Percentiles rank a stretch among this genome's conserved stretches.
phyloP scores from a whole-genome alignment of 805 yeast species.

The Ogataea parapolymorpha region DNA sequence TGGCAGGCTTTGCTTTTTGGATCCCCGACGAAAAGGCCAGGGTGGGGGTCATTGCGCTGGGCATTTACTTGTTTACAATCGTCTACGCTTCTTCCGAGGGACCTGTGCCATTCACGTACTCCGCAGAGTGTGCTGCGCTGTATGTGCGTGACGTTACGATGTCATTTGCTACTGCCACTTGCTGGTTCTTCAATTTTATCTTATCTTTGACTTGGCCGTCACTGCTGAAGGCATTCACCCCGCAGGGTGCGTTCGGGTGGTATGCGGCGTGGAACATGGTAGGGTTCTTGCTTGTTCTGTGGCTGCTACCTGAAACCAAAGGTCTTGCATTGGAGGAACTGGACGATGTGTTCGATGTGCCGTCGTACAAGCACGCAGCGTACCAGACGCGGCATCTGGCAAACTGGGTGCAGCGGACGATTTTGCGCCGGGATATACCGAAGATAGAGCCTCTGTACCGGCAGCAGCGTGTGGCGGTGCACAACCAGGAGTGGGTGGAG shows the following conservation, averaged over 20 bases:
- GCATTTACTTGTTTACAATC: constrained; percentile 68
- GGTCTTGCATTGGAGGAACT: constrained; percentile 72
- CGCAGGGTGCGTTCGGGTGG: constrained; percentile 86
- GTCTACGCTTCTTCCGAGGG: constrained; percentile 86
- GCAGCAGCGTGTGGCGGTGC: constrained; percentile 57
- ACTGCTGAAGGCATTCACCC: constrained; percentile 57
- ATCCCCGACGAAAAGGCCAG: constrained; percentile 53
- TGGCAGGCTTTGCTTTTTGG: constrained; percentile 72
- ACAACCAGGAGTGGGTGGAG: constrained; percentile 60
- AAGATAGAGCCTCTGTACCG: constrained; percentile 56
- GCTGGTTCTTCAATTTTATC: constrained; percentile 72
- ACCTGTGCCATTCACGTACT: constrained; percentile 85
- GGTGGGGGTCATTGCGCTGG: constrained; percentile 65
- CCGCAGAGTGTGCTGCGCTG: constrained; percentile 81
- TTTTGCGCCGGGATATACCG: constrained; percentile 47
- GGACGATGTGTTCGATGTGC: constrained; percentile 67
- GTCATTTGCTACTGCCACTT: constrained; percentile 71
- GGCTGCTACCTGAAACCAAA: constrained; percentile 71
- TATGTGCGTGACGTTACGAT: constrained; percentile 78
- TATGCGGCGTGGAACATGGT: constrained; percentile 82
- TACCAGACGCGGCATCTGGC: constrained; percentile 39
- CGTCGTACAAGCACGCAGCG: constrained; percentile 52
- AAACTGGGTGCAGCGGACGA: constrained; percentile 43
- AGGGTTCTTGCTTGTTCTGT: constrained; percentile 67
- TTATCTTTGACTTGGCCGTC: constrained; percentile 80